Evolutionary conservation across 108 stramenopile species (phyloP), one percentile per base, ranked within the genome.

Genomic region (Cyclotella baltica): DNA sequence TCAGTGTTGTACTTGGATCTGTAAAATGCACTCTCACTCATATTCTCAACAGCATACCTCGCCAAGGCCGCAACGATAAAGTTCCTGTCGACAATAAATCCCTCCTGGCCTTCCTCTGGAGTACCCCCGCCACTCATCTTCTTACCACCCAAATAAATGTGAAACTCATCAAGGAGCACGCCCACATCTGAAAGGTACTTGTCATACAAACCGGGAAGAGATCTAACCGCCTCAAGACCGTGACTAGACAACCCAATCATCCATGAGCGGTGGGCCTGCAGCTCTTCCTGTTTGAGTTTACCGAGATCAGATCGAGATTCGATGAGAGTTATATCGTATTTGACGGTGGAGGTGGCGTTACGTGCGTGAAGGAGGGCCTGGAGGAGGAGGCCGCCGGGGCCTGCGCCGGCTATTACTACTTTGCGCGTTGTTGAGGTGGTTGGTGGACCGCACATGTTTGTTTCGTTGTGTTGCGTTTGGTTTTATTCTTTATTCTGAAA

Each of bases 51-150:
- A 11, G 77, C 77, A 58, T 85, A 89, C 63, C 88, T 38, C 1
- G 86, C 69, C 33, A 89, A 29, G 0, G 86, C 88, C 23, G 88
- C 88, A 22, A 80, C 78, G 46, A 89, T 83, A 59, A 81, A 86
- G 68, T 89, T 89, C 5, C 88, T 40, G 73, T 89, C 88, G 20
- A 89, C 86, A 73, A 84, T 87, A 47, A 85, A 89, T 20, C 22
- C 67, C 33, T 81, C 76, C 27, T 50, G 56, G 0, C 56, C 36
- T 35, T 34, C n/a, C 4, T 3, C 8, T 0, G n/a, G 1, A 2
- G 43, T 56, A 22, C 33, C 53, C 1, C 40, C 30, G 2, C 58
- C 62, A 9, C 34, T 67, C 13, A 88, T 66, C 30, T 71, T 75
- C 62, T 77, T 86, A 2, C 23, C 22, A 15, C 84, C 84, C 3